Conservation (phyloP, 78 protist species). For the Dictyostelium purpureum region DNA sequence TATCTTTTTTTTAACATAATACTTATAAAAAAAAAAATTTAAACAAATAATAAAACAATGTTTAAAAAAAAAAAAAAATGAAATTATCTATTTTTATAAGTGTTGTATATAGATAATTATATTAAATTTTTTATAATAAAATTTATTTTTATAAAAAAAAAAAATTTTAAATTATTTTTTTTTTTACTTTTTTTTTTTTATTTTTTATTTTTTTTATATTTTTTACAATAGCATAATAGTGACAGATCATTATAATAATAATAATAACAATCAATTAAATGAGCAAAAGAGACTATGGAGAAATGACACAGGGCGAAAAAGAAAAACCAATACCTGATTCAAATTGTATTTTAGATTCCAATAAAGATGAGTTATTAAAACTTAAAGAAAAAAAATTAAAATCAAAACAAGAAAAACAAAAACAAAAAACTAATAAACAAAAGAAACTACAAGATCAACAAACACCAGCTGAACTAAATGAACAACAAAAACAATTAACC, state of each 20-base stretch:
- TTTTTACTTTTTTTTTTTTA: not conserved
- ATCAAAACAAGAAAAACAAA: not conserved
- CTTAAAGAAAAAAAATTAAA: not conserved
- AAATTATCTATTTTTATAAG: too few species aligned
- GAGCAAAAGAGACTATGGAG: conserved; percentile 21
- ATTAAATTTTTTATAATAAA: not conserved
- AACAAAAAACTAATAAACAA: too few species aligned
- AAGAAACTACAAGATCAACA: too few species aligned
- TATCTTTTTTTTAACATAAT: not conserved
- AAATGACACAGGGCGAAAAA: not conserved
- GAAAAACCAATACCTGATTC: not conserved
- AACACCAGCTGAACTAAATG: too few species aligned
- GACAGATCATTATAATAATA: not conserved
- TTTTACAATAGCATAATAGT: not conserved
- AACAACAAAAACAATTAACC: not conserved
- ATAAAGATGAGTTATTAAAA: not conserved
- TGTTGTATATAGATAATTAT: not conserved
- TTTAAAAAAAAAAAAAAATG: too few species aligned
- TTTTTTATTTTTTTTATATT: not conserved
- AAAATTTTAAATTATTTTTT: not conserved
- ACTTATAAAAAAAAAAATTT: too few species aligned
- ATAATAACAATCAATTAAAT: too few species aligned
- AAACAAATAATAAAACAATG: too few species aligned
- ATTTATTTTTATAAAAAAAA: too few species aligned
- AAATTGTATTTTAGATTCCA: not conserved